Percentiles rank a stretch among this genome's conserved stretches.
phyloP scores from a whole-genome alignment of 2,329 filamentous ascomycete species.

The Macroventuria anomochaeta region DNA sequence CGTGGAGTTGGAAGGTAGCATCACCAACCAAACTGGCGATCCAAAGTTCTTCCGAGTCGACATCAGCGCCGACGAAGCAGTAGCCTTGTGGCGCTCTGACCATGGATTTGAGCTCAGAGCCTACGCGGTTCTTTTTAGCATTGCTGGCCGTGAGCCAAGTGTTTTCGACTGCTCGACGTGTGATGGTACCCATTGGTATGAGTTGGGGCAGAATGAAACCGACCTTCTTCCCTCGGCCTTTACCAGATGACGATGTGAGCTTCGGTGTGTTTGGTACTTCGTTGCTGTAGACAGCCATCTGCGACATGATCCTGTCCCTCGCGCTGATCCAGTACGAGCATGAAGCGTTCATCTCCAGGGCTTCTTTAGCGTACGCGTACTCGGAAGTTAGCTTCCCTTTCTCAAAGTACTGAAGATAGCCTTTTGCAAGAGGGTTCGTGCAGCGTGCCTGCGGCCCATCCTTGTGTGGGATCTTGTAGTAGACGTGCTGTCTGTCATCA shows the following conservation, averaged over 20 bases:
- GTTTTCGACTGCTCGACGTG: slow-evolving; percentile 91
- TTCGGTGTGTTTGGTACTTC: slow-evolving; percentile 52
- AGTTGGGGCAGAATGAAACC: slow-evolving; percentile 94
- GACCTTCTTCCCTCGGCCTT: slow-evolving; percentile 41
- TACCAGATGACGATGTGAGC: slow-evolving; percentile 30
- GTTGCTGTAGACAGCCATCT: slow-evolving; percentile 88
- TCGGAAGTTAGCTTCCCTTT: slow-evolving; percentile 86
- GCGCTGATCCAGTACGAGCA: slow-evolving; percentile 99
- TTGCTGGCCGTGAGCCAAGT: slow-evolving; percentile 99
- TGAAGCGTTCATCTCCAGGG: slow-evolving; percentile 96
- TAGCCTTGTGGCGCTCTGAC: slow-evolving; percentile 89
- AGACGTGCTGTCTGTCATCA: slow-evolving; percentile 70
- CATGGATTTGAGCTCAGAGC: slow-evolving; percentile 97
- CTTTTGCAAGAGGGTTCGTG: slow-evolving; percentile 86
- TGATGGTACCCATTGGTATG: slow-evolving; percentile 98
- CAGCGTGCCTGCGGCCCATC: slow-evolving; percentile 88
- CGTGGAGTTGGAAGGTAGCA: slow-evolving; percentile 91
- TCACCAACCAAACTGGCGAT: slow-evolving; percentile 96
- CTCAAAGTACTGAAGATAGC: slow-evolving; percentile 90
- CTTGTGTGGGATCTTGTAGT: slow-evolving; percentile 96
- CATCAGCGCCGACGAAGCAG: slow-evolving; percentile 93
- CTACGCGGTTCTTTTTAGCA: slow-evolving; percentile 93
- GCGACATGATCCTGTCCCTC: slow-evolving; percentile 88
- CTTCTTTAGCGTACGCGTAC: slow-evolving; percentile 89
- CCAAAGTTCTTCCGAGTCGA: slow-evolving; percentile 97